Percentiles rank a stretch among this genome's conserved stretches.
Conservation (phyloP, 306 rosid species). For the Dalbergia oliveri region DNA sequence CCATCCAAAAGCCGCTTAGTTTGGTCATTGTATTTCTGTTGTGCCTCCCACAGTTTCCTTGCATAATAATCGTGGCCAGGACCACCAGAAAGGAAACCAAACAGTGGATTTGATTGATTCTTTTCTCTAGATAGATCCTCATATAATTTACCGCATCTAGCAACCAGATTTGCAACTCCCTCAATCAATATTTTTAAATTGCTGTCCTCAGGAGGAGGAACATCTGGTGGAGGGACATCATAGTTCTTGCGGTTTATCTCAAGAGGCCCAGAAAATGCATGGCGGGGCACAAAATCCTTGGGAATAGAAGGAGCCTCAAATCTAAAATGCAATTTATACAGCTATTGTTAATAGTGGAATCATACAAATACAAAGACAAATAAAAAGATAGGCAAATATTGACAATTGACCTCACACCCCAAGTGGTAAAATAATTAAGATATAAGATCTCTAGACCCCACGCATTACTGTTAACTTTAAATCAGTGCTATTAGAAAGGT, state of each 20-base stretch:
- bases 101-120: slow-evolving; percentile 82
- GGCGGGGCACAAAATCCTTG: slow-evolving; percentile 80
- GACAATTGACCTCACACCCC: slow-evolving; percentile 11
- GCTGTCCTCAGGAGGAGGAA: slow-evolving; percentile 80
- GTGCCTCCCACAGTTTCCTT: slow-evolving; percentile 96
- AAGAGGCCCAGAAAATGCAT: slow-evolving; percentile 78
- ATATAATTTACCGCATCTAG: slow-evolving; percentile 91
- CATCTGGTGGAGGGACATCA: slow-evolving; percentile 76
- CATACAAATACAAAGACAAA: slow-evolving; percentile 31
- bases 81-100: slow-evolving; percentile 90
- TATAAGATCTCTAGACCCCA: slow-evolving; percentile 28
- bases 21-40: slow-evolving; percentile 66
- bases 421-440: slow-evolving; percentile 13
- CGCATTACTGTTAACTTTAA: slow-evolving; percentile 17
- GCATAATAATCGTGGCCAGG: slow-evolving; percentile 88
- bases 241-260: slow-evolving; percentile 65
- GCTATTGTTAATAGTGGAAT: slow-evolving; percentile 39
- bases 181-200: slow-evolving; percentile 88
- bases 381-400: slow-evolving; percentile 25
- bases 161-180: slow-evolving; percentile 93
- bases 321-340: slow-evolving; percentile 59
- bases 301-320: slow-evolving; percentile 89
- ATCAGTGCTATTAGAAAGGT: slow-evolving; percentile 35
- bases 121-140: slow-evolving; percentile 97
- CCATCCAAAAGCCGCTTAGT: slow-evolving; percentile 63